Percentiles rank a stretch among this genome's conserved stretches.
These are phyloP conservation scores for Aspergillus avenaceus DNA, from an alignment of 495 filamentous ascomycete species.

Conservation along the genomic window DNA sequence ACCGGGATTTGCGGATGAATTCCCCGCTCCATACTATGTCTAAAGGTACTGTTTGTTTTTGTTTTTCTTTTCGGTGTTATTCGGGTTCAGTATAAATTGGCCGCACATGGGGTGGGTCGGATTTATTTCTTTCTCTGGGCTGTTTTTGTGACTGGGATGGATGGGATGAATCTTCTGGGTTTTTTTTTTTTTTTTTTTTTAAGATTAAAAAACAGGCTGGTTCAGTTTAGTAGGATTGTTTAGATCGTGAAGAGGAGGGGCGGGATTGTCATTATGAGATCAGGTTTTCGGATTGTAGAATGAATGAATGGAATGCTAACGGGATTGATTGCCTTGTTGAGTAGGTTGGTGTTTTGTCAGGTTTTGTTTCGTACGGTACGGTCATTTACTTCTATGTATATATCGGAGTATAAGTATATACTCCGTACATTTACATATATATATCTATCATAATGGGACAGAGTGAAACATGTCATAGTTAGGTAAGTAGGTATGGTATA, in stretches of 20 bases:
- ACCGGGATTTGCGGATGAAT: background rate
- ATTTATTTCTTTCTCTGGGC: no score
- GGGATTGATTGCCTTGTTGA: background rate
- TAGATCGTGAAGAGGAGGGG: background rate
- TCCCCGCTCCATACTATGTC: no score
- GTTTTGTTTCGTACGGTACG: background rate
- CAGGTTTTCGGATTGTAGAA: background rate
- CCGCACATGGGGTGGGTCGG: background rate
- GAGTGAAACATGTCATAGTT: background rate
- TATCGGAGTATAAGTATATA: background rate
- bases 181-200: background rate
- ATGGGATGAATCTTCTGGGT: background rate
- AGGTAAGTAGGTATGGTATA: background rate
- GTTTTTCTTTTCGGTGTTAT: no score
- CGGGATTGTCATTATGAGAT: constrained; percentile 1
- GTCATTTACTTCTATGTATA: background rate
- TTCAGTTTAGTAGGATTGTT: no score
- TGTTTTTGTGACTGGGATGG: background rate
- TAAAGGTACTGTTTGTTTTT: no score
- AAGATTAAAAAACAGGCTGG: background rate
- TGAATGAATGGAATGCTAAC: no score
- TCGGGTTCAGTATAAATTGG: no score
- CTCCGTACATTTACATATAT: background rate
- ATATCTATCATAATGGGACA: background rate
- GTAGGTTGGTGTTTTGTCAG: background rate